Base-by-base conservation (phyloP, 805 yeast species). In the Metschnikowia reukaufii region DNA sequence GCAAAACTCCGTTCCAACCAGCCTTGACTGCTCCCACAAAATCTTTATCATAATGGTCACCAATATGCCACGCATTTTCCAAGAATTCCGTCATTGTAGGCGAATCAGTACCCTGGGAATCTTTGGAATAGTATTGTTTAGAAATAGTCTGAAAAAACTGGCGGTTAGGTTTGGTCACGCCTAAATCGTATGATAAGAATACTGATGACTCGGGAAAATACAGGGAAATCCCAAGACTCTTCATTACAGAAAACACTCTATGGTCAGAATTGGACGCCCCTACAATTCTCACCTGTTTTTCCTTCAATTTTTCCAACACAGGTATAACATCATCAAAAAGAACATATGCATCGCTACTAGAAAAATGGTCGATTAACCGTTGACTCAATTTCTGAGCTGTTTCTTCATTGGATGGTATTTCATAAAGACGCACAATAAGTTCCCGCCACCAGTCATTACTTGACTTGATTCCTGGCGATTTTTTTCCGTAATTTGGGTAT, bases 401-500 rank as follows among this genome's bases (percentile, higher is more conserved):
- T 3, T 40, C 34, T 44, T 52, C 56, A 1, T 35, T 33, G 5
- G 39, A 20, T 42, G 60, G 55, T 7, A 81, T 66, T 4, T 61
- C 55, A 54, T 79, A 82, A 4, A 81, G 53, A 17, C 64, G 55
- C 12, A 63, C 66, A 1, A 83, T 71, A 30, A 84, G 61, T 23
- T 69, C 64, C 36, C 62, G 62, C 92, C 92, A 85, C 86, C 89
- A 85, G 29, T 66, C 64, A 21, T 66, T 67, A 32, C 61, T 43
- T 15, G 56, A 46, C 1, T 40, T 18, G 32, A 70, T 57, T 8
- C 53, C 51, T 1, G 47, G 38, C 20, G 57, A 54, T 21, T 45
- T 32, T 50, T 80, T 81, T 1, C 92, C 92, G 58, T 82, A 85
- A 56, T 83, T 82, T 8, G 91, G 90, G 55, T 66, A 78, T 49